A percentile compares a stretch with the other conserved stretches of the same genome.
Conservation (phyloP, 2,329 filamentous ascomycete genomes). For the Colletotrichum sp. region DNA sequence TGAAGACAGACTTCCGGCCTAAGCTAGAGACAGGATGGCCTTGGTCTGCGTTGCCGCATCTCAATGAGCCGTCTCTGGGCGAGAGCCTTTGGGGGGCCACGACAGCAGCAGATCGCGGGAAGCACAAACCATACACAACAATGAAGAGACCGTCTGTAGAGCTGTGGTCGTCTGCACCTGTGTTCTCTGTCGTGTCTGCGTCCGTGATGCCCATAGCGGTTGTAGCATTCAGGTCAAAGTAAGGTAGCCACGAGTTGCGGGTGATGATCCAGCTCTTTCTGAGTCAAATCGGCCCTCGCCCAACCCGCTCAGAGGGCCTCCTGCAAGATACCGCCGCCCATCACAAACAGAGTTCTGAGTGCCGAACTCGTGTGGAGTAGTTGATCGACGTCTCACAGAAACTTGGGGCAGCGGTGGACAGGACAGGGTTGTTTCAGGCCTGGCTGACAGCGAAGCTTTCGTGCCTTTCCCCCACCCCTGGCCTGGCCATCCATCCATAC, state of each 20-base stretch:
- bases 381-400: conserved; percentile 15
- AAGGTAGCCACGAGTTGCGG: background rate
- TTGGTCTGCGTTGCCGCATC: background rate
- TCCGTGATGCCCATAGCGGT: background rate
- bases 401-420: background rate
- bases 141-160: background rate
- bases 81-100: background rate
- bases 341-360: background rate
- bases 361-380: conserved; percentile 17
- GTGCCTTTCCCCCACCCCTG: background rate
- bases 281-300: background rate
- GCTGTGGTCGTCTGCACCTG: background rate
- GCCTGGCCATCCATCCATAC: background rate
- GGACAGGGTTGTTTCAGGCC: conserved; percentile 21
- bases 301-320: background rate
- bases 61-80: background rate
- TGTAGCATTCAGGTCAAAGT: background rate
- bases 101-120: background rate
- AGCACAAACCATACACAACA: background rate
- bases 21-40: background rate
- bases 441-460: conserved; percentile 11
- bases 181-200: background rate
- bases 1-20: background rate
- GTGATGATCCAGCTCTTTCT: background rate
- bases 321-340: background rate